Evolutionary conservation across 345 rosid genomes (phyloP).

Genomic region (Lumnitzera littorea): DNA sequence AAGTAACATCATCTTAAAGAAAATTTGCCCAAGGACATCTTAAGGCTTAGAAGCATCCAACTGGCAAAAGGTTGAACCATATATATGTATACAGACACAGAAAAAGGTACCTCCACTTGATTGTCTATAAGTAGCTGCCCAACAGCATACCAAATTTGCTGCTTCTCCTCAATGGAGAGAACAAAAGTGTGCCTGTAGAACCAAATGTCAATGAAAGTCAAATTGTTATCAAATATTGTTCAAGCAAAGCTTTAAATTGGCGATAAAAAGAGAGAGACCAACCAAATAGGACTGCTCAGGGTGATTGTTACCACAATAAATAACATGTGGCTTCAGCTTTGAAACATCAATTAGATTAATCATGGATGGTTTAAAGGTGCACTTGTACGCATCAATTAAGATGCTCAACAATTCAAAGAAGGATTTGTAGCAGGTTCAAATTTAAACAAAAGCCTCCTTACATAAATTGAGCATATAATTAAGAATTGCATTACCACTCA

Average conservation of each 20-base stretch:
- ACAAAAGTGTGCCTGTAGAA: slow-evolving; percentile 77
- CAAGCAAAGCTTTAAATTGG: too few species aligned
- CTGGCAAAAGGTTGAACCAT: background rate
- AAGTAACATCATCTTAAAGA: background rate
- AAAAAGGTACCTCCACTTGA: slow-evolving; percentile 88
- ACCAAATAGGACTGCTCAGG: background rate
- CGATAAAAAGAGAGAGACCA: background rate
- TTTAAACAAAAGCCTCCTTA: too few species aligned
- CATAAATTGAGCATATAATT: too few species aligned
- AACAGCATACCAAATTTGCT: slow-evolving; percentile 74
- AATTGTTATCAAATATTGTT: slow-evolving; percentile 8
- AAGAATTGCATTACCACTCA: too few species aligned
- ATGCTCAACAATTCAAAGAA: too few species aligned
- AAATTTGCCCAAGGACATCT: background rate
- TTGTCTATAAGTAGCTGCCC: slow-evolving; percentile 76
- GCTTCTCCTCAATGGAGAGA: slow-evolving; percentile 61
- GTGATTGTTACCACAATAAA: background rate
- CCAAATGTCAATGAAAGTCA: background rate
- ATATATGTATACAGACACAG: slow-evolving; percentile 7
- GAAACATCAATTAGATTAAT: too few species aligned
- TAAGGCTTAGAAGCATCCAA: background rate
- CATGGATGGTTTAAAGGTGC: too few species aligned
- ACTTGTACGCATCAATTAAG: too few species aligned
- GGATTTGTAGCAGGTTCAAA: too few species aligned
- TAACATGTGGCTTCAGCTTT: too few species aligned